phyloP scores from a whole-genome alignment of 129 eudicot genomes.

The Artemisia argyi region DNA sequence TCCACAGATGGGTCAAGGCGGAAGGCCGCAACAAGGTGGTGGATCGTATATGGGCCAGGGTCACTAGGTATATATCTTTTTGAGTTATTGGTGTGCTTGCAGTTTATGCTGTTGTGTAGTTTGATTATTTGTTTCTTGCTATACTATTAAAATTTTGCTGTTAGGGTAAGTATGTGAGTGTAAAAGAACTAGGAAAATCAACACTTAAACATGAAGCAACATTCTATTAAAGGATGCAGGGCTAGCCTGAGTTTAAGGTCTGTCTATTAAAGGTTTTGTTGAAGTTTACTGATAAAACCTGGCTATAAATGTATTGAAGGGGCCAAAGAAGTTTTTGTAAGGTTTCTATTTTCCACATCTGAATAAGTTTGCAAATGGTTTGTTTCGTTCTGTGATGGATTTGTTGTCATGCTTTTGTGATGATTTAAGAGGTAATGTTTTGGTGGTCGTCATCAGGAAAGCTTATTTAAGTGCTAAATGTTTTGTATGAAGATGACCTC shows the following conservation, averaged over 20 bases:
- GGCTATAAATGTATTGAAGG: background rate
- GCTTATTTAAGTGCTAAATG: background rate
- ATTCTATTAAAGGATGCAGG: background rate
- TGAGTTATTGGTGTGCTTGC: slow-evolving; percentile 19
- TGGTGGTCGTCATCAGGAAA: background rate
- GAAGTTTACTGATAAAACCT: background rate
- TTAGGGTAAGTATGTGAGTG: background rate
- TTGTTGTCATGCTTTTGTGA: background rate
- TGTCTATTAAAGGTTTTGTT: background rate
- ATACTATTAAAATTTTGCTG: background rate
- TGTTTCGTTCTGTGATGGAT: background rate
- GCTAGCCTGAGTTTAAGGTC: background rate
- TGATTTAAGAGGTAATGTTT: too few species aligned
- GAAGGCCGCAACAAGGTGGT: slow-evolving; percentile 80
- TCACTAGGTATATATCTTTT: slow-evolving; percentile 47
- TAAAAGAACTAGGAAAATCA: slow-evolving; percentile 1
- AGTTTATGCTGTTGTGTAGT: background rate
- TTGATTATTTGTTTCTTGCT: background rate
- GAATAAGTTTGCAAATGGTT: background rate
- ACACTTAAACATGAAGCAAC: slow-evolving; percentile 1
- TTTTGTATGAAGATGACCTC: background rate
- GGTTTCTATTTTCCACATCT: background rate
- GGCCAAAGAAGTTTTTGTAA: background rate
- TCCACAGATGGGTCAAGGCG: slow-evolving; percentile 87
- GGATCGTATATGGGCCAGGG: slow-evolving; percentile 83